Base-by-base conservation (phyloP, 371 early-diverging fungal genomes). In the Mucor irregularis region DNA sequence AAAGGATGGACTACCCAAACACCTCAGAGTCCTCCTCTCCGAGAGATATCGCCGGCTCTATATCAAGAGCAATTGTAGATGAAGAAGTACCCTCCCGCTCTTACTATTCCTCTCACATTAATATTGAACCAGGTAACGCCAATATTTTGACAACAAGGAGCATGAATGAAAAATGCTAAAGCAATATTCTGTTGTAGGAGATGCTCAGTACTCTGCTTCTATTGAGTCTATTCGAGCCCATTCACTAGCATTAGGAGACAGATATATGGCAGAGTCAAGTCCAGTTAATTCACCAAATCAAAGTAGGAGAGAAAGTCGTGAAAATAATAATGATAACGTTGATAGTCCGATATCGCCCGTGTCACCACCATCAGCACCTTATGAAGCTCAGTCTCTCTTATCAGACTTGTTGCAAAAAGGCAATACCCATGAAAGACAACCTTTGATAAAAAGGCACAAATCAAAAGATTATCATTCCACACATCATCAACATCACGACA, bases 201-300 rank as follows among this genome's bases (percentile, higher is more conserved):
- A 58, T 22, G 34, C 64, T 5, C 69, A 51, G 13, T 78, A 78
- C 51, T 75, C 76, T 21, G 79, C 73, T 6, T 78, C 79, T 0
- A 58, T 68, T 31, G 79, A 78, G 57, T 73, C 79, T 4, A 78
- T 85, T 38, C 74, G 85, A 38, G 82, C 83, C 11, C 81, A 85
- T 38, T 79, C 85, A 0, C 58, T 85, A 14, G 83, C 82, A 5
- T 56, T 83, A 30, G 82, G 69, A 4, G 71, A 71, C 39, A 35
- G 62, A 37, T 61, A 62, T 24, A 63, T 71, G 43, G 49, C 49
- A 21, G 56, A 53, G 30, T 30, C 61, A 5, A 61, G 55, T 30
- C 49, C 54, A 10, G 48, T 45, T 5, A 53, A 48, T 11, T 61
- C 61, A 30, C 55, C 61, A 7, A 42, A 14, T 24, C 42, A 42